Conservation (phyloP, 179 eudicot species). For the Carnegiea gigantea region DNA sequence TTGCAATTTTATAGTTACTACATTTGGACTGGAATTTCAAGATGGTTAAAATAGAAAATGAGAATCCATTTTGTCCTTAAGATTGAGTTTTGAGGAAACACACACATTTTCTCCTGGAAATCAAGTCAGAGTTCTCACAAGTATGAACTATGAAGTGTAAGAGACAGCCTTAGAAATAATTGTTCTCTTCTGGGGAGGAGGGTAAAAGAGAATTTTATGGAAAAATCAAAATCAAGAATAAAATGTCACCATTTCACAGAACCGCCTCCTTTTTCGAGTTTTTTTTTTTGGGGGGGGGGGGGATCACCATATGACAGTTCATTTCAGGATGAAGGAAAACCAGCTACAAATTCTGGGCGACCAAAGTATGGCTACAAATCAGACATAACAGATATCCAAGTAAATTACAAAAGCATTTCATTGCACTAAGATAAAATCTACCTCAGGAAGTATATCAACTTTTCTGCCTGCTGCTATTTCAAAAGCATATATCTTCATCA, state of each 20-base stretch:
- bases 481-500: slow-evolving; percentile 80
- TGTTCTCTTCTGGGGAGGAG: too few species aligned
- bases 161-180: too few species aligned
- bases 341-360: neutral
- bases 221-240: too few species aligned
- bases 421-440: slow-evolving; percentile 11
- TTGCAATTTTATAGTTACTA: too few species aligned
- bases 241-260: too few species aligned
- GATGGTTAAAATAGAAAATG: too few species aligned
- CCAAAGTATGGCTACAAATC: neutral
- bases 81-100: too few species aligned
- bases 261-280: neutral
- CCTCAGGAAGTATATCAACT: slow-evolving; percentile 92
- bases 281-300: neutral
- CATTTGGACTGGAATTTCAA: too few species aligned
- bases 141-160: neutral
- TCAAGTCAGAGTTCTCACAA: neutral
- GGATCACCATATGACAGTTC: neutral
- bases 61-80: too few species aligned
- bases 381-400: slow-evolving; percentile 9
- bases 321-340: neutral
- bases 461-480: slow-evolving; percentile 83
- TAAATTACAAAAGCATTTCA: neutral
- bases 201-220: too few species aligned
- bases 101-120: neutral